Conservation (phyloP, 495 filamentous ascomycete species). For the Hyphodiscus hymeniophilus region DNA sequence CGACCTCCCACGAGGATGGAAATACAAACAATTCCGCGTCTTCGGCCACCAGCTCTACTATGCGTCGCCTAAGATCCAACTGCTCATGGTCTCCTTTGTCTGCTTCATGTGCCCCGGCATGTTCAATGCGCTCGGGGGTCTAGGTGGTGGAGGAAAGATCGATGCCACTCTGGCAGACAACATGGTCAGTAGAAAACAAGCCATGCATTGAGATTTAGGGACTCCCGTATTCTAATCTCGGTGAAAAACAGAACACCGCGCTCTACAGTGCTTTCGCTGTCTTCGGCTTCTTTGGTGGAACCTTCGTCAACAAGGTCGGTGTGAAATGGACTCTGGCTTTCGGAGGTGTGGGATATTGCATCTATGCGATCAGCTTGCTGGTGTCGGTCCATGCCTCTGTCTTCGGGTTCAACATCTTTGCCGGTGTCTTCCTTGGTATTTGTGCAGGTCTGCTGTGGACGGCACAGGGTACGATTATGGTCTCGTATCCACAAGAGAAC, state of each 20-base stretch:
- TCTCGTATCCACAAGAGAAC: slow-evolving; percentile 78
- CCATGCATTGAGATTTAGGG: background rate
- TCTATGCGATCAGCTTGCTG: slow-evolving; percentile 74
- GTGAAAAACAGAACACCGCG: slow-evolving; percentile 39
- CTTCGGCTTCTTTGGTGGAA: slow-evolving; percentile 81
- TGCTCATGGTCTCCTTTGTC: slow-evolving; percentile 70
- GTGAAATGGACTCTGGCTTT: slow-evolving; percentile 64
- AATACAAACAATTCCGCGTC: slow-evolving; percentile 57
- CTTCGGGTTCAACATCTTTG: slow-evolving; percentile 67
- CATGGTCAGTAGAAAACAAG: slow-evolving; percentile 31
- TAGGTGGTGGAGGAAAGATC: slow-evolving; percentile 68
- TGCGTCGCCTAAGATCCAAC: slow-evolving; percentile 66
- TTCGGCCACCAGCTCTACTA: slow-evolving; percentile 54
- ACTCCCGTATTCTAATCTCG: background rate
- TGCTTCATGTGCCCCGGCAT: slow-evolving; percentile 82
- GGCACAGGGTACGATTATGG: slow-evolving; percentile 92
- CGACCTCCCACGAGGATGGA: slow-evolving; percentile 40
- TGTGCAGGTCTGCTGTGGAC: slow-evolving; percentile 88
- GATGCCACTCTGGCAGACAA: slow-evolving; percentile 56
- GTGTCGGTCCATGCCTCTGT: slow-evolving; percentile 76
- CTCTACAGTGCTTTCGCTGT: slow-evolving; percentile 79
- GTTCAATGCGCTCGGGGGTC: slow-evolving; percentile 70
- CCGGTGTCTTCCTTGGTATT: slow-evolving; percentile 64
- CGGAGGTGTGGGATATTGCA: slow-evolving; percentile 78
- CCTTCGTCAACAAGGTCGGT: slow-evolving; percentile 68